Percentiles rank a stretch among this genome's conserved stretches.
Conservation (phyloP, 805 yeast genomes). For the Yarrowia keelungensis region DNA sequence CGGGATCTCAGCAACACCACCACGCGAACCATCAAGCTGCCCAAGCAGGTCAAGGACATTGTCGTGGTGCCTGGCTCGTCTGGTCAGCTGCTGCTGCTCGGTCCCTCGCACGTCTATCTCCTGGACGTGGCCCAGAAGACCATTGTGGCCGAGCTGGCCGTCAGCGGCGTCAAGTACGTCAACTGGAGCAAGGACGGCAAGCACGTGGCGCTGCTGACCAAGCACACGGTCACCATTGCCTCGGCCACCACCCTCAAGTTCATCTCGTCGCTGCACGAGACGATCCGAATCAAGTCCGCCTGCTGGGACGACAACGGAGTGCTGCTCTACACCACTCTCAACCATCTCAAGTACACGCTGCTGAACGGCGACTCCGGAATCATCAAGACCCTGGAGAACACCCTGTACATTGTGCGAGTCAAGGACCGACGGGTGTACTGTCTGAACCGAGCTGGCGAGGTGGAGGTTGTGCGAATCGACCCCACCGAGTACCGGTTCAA, state of each 20-base stretch:
- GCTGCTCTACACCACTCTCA: slow-evolving; percentile 88
- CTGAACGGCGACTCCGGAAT: slow-evolving; percentile 96
- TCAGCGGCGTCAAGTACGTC: slow-evolving; percentile 83
- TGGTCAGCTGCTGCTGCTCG: slow-evolving; percentile 80
- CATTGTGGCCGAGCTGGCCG: slow-evolving; percentile 69
- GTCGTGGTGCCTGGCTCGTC: slow-evolving; percentile 70
- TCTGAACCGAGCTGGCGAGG: slow-evolving; percentile 83
- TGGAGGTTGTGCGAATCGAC: slow-evolving; percentile 79
- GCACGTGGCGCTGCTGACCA: slow-evolving; percentile 84
- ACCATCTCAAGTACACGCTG: slow-evolving; percentile 92
- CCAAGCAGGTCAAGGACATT: slow-evolving; percentile 67
- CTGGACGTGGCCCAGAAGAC: slow-evolving; percentile 94
- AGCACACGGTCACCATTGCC: slow-evolving; percentile 91
- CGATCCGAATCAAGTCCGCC: slow-evolving; percentile 94
- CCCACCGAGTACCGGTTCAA: slow-evolving; percentile 98
- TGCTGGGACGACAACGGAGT: slow-evolving; percentile 97
- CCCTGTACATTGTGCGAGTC: slow-evolving; percentile 80
- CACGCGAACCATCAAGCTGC: slow-evolving; percentile 75
- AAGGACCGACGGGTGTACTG: slow-evolving; percentile 76
- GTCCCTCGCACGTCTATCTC: slow-evolving; percentile 72
- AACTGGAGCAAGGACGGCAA: slow-evolving; percentile 89
- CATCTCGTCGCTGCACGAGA: slow-evolving; percentile 89
- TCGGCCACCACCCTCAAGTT: slow-evolving; percentile 71
- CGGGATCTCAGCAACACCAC: slow-evolving; percentile 81
- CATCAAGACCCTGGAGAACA: slow-evolving; percentile 87